A percentile compares a stretch with the other conserved stretches of the same genome.
Conservation (phyloP, 306 rosid genomes). For the Dryas octopetala region DNA sequence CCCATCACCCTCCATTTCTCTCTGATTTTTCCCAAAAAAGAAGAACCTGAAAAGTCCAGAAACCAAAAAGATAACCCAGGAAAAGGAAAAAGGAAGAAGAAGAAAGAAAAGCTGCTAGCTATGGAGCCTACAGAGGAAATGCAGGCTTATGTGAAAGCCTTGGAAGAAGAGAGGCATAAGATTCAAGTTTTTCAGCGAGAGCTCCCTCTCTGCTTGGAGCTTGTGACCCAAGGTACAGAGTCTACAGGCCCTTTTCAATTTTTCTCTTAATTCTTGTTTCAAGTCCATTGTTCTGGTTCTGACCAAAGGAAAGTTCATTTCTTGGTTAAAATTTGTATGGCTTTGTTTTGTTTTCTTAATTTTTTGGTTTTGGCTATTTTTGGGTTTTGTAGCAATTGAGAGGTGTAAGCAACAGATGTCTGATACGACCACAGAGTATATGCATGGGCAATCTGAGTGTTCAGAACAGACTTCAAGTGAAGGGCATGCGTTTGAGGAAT, state of each 20-base stretch:
- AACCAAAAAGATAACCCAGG: neutral
- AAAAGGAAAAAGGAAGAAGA: neutral
- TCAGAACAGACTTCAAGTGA: slow-evolving; percentile 72
- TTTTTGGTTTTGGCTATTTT: neutral
- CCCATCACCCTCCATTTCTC: slow-evolving; percentile 11
- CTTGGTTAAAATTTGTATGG: neutral
- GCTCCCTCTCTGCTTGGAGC: slow-evolving; percentile 81
- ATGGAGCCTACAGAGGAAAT: slow-evolving; percentile 49
- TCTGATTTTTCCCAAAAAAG: neutral
- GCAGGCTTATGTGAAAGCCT: slow-evolving; percentile 56
- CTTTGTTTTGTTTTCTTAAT: neutral
- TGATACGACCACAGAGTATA: slow-evolving; percentile 57
- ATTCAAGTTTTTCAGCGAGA: slow-evolving; percentile 72
- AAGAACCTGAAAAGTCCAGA: neutral
- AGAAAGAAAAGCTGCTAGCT: neutral
- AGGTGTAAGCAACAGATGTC: slow-evolving; percentile 54
- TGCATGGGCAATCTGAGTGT: slow-evolving; percentile 76
- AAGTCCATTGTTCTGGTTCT: too few species aligned
- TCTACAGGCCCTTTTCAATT: neutral
- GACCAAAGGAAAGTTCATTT: neutral
- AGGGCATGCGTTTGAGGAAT: slow-evolving; percentile 71
- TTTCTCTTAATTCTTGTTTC: slow-evolving; percentile 6
- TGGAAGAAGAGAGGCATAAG: slow-evolving; percentile 65
- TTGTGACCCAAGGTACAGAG: slow-evolving; percentile 63
- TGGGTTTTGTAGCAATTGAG: slow-evolving; percentile 59